Base-by-base conservation (phyloP, 2,329 filamentous ascomycete genomes). In the Xylaria sp. region DNA sequence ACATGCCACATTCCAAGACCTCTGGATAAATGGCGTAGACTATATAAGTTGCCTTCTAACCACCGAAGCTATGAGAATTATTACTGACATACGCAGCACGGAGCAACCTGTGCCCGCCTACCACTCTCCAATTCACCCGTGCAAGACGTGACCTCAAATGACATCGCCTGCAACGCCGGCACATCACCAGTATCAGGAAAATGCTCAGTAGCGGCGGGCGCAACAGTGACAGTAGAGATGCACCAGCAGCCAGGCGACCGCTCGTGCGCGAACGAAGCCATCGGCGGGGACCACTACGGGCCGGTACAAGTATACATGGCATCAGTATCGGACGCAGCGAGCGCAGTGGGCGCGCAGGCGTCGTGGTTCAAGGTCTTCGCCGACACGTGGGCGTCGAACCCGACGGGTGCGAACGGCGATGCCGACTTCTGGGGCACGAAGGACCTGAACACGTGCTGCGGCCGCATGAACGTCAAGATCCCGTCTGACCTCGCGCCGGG, bases 201-300 rank as follows among this genome's bases (percentile, higher is more conserved):
- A 72, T 87, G 85, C 74, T 74, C 80, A 23, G 84, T 86, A 37
- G 77, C 78, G 37, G 84, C 84, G 2, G 85, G 86, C 2, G 78
- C 79, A 4, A 84, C 80, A 0, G 82, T 88, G 15, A 87, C 86
- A 0, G 81, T 88, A 8, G 87, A 89, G 78, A 89, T 89, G 85
- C 87, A 89, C 78, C 83, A 84, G 65, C 75, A 77, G 67, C 74
- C 73, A 0, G 66, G 69, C 1, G 74, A 78, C 71, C 79, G 82
- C 18, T 72, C 71, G n/a, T 84, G 82, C 68, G 58, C 69, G 4
- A 80, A 79, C 65, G 79, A 83, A 69, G 83, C 81, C 5, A 83
- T 84, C 63, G 83, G 83, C 5, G 82, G 83, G 10, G 79, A 79
- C 52, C 82, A 84, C 71, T 82, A 80, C 70, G 82, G 82, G 2